A percentile compares a stretch with the other conserved stretches of the same genome.
phyloP scores from a whole-genome alignment of 768 basidiomycete species.

The Pleurotus djamor region DNA sequence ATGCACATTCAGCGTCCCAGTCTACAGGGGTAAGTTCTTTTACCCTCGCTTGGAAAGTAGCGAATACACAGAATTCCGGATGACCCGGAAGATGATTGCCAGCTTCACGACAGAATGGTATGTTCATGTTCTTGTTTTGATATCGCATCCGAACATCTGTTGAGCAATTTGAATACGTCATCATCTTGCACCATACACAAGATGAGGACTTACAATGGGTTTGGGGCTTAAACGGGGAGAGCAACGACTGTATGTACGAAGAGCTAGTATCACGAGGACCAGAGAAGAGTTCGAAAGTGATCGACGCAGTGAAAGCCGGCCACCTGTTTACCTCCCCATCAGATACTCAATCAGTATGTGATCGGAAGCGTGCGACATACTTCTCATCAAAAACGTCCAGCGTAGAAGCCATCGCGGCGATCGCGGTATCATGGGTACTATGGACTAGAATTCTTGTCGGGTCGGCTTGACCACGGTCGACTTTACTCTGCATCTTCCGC shows the following conservation, averaged over 20 bases:
- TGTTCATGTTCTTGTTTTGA: constrained; percentile 59
- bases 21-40: constrained; percentile 63
- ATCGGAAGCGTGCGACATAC: constrained; percentile 28
- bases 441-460: constrained; percentile 66
- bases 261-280: constrained; percentile 16
- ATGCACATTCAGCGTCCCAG: constrained; percentile 61
- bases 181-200: neutral
- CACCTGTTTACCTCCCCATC: constrained; percentile 38
- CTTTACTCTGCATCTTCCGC: constrained; percentile 61
- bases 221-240: constrained; percentile 34
- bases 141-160: constrained; percentile 75
- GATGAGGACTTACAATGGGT: constrained; percentile 40
- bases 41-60: constrained; percentile 60
- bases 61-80: constrained; percentile 73
- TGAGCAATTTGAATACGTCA: neutral
- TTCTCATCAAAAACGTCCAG: constrained; percentile 73
- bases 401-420: constrained; percentile 62
- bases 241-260: constrained; percentile 32
- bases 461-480: constrained; percentile 38
- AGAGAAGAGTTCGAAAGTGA: constrained; percentile 75
- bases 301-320: constrained; percentile 73
- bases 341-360: neutral
- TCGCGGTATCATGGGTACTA: constrained; percentile 69
- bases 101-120: constrained; percentile 63
- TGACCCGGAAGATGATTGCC: constrained; percentile 68